A percentile compares a stretch with the other conserved stretches of the same genome.
These are phyloP conservation scores for Aphanomyces cochlioides DNA, from an alignment of 352 stramenopile genomes.

Conservation along the genomic window DNA sequence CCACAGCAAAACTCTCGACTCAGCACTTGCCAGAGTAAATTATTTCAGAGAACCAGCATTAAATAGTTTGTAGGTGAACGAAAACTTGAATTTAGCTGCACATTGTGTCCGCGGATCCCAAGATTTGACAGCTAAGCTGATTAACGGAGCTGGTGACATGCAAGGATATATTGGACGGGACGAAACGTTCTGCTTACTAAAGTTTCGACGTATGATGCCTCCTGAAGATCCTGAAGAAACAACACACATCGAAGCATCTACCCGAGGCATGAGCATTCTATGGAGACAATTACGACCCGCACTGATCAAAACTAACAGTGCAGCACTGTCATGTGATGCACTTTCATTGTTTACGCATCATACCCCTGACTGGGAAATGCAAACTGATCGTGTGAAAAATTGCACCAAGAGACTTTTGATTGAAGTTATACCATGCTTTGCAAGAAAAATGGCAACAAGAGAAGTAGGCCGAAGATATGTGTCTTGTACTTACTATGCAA, in stretches of 20 bases:
- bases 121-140: constrained; percentile 80
- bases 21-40: constrained; percentile 46
- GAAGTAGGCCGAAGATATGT: constrained; percentile 48
- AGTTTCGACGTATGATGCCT: constrained; percentile 85
- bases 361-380: constrained; percentile 80
- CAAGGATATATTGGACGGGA: constrained; percentile 55
- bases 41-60: not conserved
- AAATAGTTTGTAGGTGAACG: constrained; percentile 32
- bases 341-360: constrained; percentile 81
- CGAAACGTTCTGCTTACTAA: constrained; percentile 57
- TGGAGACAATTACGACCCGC: constrained; percentile 89
- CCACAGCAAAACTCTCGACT: constrained; percentile 76
- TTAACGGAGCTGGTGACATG: constrained; percentile 79
- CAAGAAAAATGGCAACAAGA: constrained; percentile 60
- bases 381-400: constrained; percentile 59
- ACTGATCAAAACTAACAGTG: constrained; percentile 50
- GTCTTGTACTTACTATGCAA: not conserved
- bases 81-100: constrained; percentile 73
- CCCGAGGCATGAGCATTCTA: constrained; percentile 86
- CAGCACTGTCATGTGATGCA: constrained; percentile 76
- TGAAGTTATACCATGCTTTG: constrained; percentile 74
- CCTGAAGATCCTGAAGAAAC: constrained; percentile 82
- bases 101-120: constrained; percentile 81
- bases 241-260: constrained; percentile 65
- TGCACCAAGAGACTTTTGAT: constrained; percentile 70